Percentiles rank a stretch among this genome's conserved stretches.
Evolutionary conservation across 176 grass and related monocot species (phyloP).

Genomic region (Thinopyrum elongatum): DNA sequence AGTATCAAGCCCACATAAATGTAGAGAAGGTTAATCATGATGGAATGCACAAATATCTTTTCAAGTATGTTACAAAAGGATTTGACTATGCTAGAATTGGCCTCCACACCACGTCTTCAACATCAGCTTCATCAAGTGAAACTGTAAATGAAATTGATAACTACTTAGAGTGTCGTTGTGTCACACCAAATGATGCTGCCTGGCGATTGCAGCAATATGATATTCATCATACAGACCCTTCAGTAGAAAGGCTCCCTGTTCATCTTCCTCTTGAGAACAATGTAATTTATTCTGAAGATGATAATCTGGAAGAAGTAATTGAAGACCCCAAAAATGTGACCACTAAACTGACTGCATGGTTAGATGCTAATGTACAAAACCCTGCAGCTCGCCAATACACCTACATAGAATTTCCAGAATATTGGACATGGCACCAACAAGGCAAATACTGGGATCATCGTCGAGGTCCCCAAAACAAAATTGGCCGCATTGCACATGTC

Average conservation of each 20-base stretch:
- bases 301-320: too few relatives aligned
- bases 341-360: neutral
- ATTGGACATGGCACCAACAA: too few relatives aligned
- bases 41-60: constrained; percentile 8
- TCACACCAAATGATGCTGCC: neutral
- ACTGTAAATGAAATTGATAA: neutral
- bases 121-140: neutral
- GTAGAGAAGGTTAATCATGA: too few relatives aligned
- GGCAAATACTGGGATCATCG: too few relatives aligned
- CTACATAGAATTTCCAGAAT: too few relatives aligned
- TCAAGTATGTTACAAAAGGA: neutral
- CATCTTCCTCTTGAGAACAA: too few relatives aligned
- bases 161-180: neutral
- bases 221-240: neutral
- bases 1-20: too few relatives aligned
- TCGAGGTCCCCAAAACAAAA: too few relatives aligned
- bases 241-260: neutral
- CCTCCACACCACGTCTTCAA: neutral
- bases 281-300: too few relatives aligned
- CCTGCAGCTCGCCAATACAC: neutral
- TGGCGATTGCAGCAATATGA: neutral
- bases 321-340: too few relatives aligned
- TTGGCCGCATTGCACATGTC: too few relatives aligned
- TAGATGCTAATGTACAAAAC: neutral
- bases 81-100: neutral